Percentiles rank a stretch among this genome's conserved stretches.
These are phyloP conservation scores for Pseudogymnoascus sp. DNA, from an alignment of 2,329 filamentous ascomycete species.

Conservation along the genomic window DNA sequence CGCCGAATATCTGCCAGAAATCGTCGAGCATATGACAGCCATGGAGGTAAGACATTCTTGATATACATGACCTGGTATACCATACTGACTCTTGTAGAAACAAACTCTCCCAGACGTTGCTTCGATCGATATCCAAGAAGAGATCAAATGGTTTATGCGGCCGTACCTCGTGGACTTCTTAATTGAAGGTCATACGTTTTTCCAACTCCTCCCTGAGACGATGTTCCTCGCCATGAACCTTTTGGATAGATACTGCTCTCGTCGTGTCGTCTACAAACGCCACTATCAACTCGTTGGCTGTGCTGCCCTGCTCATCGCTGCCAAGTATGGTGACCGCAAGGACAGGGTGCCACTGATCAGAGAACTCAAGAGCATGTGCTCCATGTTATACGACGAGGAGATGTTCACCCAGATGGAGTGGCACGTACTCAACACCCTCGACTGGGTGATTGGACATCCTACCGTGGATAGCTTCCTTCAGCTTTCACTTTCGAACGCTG, in stretches of 20 bases:
- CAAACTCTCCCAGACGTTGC: constrained; percentile 93
- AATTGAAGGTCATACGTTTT: constrained; percentile 92
- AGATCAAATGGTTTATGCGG: constrained; percentile 99
- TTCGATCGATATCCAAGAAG: constrained; percentile 96
- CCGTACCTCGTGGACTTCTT: constrained; percentile 97
- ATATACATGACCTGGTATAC: constrained; percentile 9
- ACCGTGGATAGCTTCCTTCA: constrained; percentile 93
- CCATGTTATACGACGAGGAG: constrained; percentile 92
- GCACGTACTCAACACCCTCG: constrained; percentile 95
- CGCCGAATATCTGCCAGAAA: constrained; percentile 90
- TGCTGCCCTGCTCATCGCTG: constrained; percentile 88
- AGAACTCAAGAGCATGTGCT: constrained; percentile 98
- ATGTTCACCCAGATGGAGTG: constrained; percentile 99
- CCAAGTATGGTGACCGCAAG: constrained; percentile 98
- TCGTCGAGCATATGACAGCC: constrained; percentile 85
- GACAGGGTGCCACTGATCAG: constrained; percentile 95
- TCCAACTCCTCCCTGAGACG: constrained; percentile 87
- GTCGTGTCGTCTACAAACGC: constrained; percentile 95
- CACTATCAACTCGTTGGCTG: constrained; percentile 98
- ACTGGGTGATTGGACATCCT: constrained; percentile 92
- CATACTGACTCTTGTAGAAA: constrained; percentile 41
- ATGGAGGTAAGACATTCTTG: constrained; percentile 61
- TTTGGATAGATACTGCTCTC: constrained; percentile 94
- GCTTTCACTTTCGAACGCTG: constrained; percentile 68
- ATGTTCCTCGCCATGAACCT: constrained; percentile 95